phyloP scores from a whole-genome alignment of 768 basidiomycete genomes.

The Austroboletus festivus region DNA sequence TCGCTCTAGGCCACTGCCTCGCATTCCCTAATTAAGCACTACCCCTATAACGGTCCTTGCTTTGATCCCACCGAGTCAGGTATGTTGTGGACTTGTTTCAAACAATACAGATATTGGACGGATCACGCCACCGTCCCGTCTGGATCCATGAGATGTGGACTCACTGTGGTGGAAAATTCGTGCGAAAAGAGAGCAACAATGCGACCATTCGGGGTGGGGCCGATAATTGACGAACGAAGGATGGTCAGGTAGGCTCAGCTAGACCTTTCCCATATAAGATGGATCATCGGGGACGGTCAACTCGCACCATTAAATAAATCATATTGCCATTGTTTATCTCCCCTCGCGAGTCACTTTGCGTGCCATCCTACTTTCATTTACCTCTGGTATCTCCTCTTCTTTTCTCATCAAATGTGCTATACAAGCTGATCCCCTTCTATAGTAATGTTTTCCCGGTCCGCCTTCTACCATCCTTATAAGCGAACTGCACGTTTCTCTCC shows the following conservation, averaged over 20 bases:
- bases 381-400: not conserved
- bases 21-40: not conserved
- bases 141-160: constrained; percentile 2
- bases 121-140: not conserved
- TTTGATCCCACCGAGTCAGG: not conserved
- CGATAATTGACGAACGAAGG: constrained; percentile 7
- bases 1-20: not conserved
- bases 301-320: too few species aligned
- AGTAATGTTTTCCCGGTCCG: constrained; percentile 20
- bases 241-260: constrained; percentile 4
- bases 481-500: constrained; percentile 10
- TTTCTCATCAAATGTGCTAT: not conserved
- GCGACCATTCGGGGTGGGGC: not conserved
- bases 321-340: too few species aligned
- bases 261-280: constrained; percentile 19
- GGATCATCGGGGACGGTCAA: too few species aligned
- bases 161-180: constrained; percentile 4
- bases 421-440: not conserved
- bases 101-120: not conserved
- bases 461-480: constrained; percentile 15
- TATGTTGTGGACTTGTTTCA: too few species aligned
- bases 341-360: not conserved
- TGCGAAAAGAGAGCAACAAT: constrained; percentile 14
- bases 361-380: not conserved
- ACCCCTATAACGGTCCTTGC: not conserved